A percentile compares a stretch with the other conserved stretches of the same genome.
Conservation (phyloP, 2,329 filamentous ascomycete species). For the Colletotrichum orbiculare region DNA sequence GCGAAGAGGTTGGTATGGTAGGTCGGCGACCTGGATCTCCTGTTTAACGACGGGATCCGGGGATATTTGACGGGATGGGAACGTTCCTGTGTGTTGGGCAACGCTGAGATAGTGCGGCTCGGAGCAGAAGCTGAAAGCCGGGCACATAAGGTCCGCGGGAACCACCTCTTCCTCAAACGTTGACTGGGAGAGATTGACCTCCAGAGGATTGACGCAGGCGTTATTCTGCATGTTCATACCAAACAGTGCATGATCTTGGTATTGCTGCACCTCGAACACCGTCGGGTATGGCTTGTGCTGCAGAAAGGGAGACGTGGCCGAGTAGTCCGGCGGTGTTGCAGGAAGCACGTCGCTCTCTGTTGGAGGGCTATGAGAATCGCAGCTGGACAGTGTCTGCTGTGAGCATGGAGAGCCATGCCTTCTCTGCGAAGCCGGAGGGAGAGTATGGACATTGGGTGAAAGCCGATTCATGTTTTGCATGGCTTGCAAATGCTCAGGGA, state of each 20-base stretch:
- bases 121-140: slow-evolving; percentile 23
- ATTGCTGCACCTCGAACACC: slow-evolving; percentile 20
- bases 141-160: background rate
- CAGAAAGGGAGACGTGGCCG: slow-evolving; percentile 45
- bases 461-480: slow-evolving; percentile 10
- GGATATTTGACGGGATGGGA: slow-evolving; percentile 23
- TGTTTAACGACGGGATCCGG: slow-evolving; percentile 24
- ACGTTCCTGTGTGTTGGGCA: slow-evolving; percentile 9
- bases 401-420: slow-evolving; percentile 51
- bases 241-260: slow-evolving; percentile 18
- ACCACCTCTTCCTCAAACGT: slow-evolving; percentile 28
- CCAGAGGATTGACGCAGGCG: slow-evolving; percentile 34
- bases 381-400: slow-evolving; percentile 50
- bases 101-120: slow-evolving; percentile 19
- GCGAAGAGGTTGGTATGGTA: slow-evolving; percentile 5
- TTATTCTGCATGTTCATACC: slow-evolving; percentile 12
- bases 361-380: slow-evolving; percentile 51
- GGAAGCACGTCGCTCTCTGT: slow-evolving; percentile 54
- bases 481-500: slow-evolving; percentile 23
- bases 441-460: slow-evolving; percentile 32
- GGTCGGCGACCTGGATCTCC: slow-evolving; percentile 14
- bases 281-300: slow-evolving; percentile 32
- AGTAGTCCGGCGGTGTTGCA: slow-evolving; percentile 50
- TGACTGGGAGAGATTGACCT: slow-evolving; percentile 32
- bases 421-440: slow-evolving; percentile 41